A percentile compares a stretch with the other conserved stretches of the same genome.
Evolutionary conservation across 805 yeast genomes (phyloP).

Genomic region (Grigorovia transvaalensis): DNA sequence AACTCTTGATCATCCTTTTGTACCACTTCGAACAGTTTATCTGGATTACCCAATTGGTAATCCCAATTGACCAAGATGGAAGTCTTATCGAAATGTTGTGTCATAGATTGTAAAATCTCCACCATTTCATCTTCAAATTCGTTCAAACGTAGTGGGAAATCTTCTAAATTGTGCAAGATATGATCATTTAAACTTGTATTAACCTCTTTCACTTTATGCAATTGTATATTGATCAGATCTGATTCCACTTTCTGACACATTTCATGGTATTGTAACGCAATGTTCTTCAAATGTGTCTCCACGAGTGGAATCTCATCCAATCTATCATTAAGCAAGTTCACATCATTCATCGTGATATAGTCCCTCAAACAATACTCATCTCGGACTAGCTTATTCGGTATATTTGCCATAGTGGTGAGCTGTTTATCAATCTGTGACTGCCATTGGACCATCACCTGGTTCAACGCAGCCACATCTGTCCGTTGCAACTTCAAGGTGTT

Average conservation of each 20-base stretch:
- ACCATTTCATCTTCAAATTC: conserved; percentile 56
- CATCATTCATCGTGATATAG: conserved; percentile 36
- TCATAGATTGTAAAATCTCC: conserved; percentile 53
- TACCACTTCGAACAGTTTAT: conserved; percentile 29
- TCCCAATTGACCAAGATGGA: conserved; percentile 20
- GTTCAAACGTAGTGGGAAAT: conserved; percentile 5
- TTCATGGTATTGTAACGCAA: conserved; percentile 23
- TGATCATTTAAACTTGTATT: background rate
- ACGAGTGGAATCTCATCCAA: conserved; percentile 28
- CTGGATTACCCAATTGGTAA: conserved; percentile 1
- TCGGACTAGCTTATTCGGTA: conserved; percentile 28
- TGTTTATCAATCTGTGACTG: conserved; percentile 28
- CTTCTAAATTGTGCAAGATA: conserved; percentile 9
- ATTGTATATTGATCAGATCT: conserved; percentile 17
- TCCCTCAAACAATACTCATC: conserved; percentile 31
- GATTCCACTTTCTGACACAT: conserved; percentile 22
- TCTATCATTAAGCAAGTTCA: conserved; percentile 20
- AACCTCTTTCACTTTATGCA: conserved; percentile 2
- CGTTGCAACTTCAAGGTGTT: conserved; percentile 18
- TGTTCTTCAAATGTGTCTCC: conserved; percentile 21
- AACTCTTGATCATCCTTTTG: conserved; percentile 46
- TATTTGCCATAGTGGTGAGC: conserved; percentile 27
- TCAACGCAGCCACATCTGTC: conserved; percentile 16
- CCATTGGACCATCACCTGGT: conserved; percentile 19
- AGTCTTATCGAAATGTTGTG: conserved; percentile 80